Evolutionary conservation across 1,139 yeast genomes (phyloP).

Genomic region (Nakaseomyces bracarensis): DNA sequence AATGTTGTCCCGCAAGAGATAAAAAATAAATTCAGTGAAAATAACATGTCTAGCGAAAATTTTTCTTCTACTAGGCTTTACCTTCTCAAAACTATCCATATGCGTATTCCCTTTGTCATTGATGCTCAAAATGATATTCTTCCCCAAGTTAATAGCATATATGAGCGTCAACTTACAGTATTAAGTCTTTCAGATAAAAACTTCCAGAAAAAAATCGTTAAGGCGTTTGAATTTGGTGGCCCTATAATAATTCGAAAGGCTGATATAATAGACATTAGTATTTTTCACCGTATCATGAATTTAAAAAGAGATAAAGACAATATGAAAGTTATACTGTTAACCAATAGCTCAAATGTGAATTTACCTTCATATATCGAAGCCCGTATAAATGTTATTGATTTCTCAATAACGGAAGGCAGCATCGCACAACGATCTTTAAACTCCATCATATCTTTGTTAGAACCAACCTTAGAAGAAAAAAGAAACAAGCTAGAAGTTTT

Average conservation of each 20-base stretch:
- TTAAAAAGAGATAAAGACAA: not conserved
- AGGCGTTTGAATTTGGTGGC: constrained; percentile 80
- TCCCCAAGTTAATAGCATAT: constrained; percentile 13
- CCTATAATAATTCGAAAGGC: constrained; percentile 62
- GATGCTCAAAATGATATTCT: not conserved
- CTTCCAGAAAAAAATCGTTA: constrained; percentile 62
- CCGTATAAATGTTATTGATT: constrained; percentile 59
- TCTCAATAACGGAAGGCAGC: constrained; percentile 59
- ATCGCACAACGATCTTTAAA: constrained; percentile 58
- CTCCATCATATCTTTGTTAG: constrained; percentile 44
- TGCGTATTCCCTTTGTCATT: not conserved
- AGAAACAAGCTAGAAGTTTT: constrained; percentile 45
- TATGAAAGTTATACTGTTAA: not conserved
- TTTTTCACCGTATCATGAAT: not conserved
- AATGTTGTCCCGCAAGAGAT: constrained; percentile 39
- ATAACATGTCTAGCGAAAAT: constrained; percentile 50
- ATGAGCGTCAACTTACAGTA: constrained; percentile 38
- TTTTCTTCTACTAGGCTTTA: constrained; percentile 40
- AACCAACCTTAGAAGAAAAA: constrained; percentile 61
- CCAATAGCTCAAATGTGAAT: not conserved
- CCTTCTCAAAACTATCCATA: not conserved
- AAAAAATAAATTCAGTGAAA: constrained; percentile 43
- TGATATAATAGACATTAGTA: constrained; percentile 41
- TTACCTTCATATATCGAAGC: constrained; percentile 52
- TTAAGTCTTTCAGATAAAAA: constrained; percentile 72